A percentile compares a stretch with the other conserved stretches of the same genome.
Evolutionary conservation across 345 rosid genomes (phyloP).

Genomic region (Linum lewisii): DNA sequence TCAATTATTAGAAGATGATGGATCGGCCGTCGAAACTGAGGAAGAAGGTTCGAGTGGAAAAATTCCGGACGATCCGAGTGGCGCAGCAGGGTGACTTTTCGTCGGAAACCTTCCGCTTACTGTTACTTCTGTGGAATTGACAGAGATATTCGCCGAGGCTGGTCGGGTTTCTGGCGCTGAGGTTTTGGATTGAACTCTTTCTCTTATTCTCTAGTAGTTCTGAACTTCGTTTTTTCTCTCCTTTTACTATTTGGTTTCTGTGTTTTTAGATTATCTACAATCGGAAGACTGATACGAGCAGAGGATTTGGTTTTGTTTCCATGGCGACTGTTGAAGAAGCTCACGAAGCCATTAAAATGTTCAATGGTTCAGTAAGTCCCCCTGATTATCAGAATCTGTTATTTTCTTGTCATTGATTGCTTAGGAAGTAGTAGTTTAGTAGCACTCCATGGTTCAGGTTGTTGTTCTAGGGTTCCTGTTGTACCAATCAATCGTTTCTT

Average conservation of each 20-base stretch:
- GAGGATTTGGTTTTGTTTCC: slow-evolving; percentile 84
- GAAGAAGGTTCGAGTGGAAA: slow-evolving; percentile 21
- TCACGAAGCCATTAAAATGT: slow-evolving; percentile 64
- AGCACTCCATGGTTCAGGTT: no score
- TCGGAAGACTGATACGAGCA: slow-evolving; percentile 84
- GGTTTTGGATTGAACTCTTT: slow-evolving; percentile 26
- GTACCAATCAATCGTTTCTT: background rate
- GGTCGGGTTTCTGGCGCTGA: slow-evolving; percentile 61
- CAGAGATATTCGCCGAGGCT: slow-evolving; percentile 57
- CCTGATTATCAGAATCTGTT: background rate
- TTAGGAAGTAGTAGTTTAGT: no score
- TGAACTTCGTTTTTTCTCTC: background rate
- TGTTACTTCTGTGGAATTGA: slow-evolving; percentile 50
- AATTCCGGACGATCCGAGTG: slow-evolving; percentile 20
- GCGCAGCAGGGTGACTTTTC: slow-evolving; percentile 56
- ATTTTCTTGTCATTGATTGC: background rate
- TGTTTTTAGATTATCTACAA: slow-evolving; percentile 62
- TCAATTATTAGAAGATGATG: slow-evolving; percentile 22
- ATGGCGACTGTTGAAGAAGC: slow-evolving; percentile 78
- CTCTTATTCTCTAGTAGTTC: background rate
- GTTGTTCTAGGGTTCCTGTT: no score
- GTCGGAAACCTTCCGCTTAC: slow-evolving; percentile 78
- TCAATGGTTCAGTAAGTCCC: slow-evolving; percentile 73
- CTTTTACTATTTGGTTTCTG: background rate
- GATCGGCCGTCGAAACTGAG: slow-evolving; percentile 12